These are phyloP conservation scores for Wallacemonas sp. DNA, from an alignment of 208 protist genomes.

Conservation along the genomic window DNA sequence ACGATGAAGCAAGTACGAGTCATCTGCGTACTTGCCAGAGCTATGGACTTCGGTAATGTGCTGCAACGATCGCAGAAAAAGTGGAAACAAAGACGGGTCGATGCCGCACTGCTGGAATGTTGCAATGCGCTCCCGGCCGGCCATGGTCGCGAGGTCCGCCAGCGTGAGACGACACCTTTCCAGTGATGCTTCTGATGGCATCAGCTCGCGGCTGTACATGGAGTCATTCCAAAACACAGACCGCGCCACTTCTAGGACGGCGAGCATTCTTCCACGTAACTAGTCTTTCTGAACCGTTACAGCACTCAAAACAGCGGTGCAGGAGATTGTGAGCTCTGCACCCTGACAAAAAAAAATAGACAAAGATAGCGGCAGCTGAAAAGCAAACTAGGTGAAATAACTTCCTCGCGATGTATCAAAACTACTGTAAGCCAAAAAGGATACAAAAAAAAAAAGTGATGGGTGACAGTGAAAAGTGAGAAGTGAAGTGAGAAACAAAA, in stretches of 20 bases:
- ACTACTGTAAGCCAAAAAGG: background rate
- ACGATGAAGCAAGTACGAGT: conserved; percentile 72
- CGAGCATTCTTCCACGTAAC: conserved; percentile 68
- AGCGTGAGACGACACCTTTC: conserved; percentile 56
- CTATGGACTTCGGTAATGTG: conserved; percentile 67
- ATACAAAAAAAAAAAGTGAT: background rate
- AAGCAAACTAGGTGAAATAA: no score
- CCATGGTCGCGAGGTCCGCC: conserved; percentile 75
- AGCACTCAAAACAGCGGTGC: no score
- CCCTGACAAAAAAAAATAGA: no score
- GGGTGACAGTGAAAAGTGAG: no score
- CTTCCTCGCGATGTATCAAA: no score
- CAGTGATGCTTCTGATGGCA: conserved; percentile 67
- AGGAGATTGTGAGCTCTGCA: no score
- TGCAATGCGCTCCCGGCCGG: conserved; percentile 59
- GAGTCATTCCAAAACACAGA: conserved; percentile 85
- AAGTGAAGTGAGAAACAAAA: no score
- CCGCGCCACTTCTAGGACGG: conserved; percentile 65
- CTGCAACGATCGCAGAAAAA: conserved; percentile 80
- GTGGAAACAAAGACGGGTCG: conserved; percentile 63
- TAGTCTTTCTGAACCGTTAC: no score
- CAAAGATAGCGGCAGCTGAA: conserved; percentile 4
- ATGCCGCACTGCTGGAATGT: conserved; percentile 73
- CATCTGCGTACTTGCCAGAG: conserved; percentile 39
- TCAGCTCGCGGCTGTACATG: conserved; percentile 50